Conservation (phyloP, 2,329 filamentous ascomycete species). For the Aspergillus novoparasiticus region DNA sequence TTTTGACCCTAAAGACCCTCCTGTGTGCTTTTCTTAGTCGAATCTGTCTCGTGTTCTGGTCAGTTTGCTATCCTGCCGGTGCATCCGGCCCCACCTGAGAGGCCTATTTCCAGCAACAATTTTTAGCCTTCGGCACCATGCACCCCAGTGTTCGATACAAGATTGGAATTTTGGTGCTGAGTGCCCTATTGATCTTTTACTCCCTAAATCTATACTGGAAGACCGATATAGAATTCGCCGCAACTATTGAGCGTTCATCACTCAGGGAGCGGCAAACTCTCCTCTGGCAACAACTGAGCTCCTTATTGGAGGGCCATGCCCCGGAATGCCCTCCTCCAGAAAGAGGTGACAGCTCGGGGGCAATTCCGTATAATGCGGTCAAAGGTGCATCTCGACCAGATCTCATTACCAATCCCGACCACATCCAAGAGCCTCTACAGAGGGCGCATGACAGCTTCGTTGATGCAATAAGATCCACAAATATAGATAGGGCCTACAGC, state of each 20-base stretch:
- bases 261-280: background rate
- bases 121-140: background rate
- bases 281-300: background rate
- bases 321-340: background rate
- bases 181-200: background rate
- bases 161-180: background rate
- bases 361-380: background rate
- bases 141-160: background rate
- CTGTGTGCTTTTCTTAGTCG: background rate
- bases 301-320: background rate
- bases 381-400: background rate
- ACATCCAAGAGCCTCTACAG: background rate
- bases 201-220: background rate
- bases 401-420: background rate
- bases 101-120: too few relatives aligned
- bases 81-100: background rate
- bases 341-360: background rate
- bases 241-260: background rate
- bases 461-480: background rate
- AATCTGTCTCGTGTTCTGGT: background rate
- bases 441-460: background rate
- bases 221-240: background rate
- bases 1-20: background rate
- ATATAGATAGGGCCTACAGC: conserved; percentile 25
- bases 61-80: background rate